Base-by-base conservation (phyloP, 192 early-diverging fungal species). In the Entomortierella beljakovae region DNA sequence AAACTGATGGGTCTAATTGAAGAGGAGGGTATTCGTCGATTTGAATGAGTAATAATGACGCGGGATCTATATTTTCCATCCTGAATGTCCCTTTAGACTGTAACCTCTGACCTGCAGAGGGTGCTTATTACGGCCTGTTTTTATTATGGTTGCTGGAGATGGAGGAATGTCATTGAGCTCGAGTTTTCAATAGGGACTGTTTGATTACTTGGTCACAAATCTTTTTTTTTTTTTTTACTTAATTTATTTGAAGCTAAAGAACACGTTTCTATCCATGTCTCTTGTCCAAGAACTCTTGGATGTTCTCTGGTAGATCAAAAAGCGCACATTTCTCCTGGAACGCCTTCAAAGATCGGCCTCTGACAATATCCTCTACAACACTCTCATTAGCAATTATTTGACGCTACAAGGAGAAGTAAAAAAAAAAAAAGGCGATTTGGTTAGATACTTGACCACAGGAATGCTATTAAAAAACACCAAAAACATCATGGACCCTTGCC, bases 281-380 rank as follows among this genome's bases (percentile, higher is more conserved):
- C 63, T 73, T 76, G 53, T 83, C 80, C 61, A 85, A 69, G 53
- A 84, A 81, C 37, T 82, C 73, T 46, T 79, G 74, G 62, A 88
- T 84, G 61, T 89, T 85, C 49, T 69, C 63, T 23, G 85, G 83
- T 33, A 87, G 65, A 54, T 77, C 86, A 71, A 90, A 89, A 15
- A 90, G 80, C 50, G 85, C 86, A 65, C 93, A 94, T 64, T 90
- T 88, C 34, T 84, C 83, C 57, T 81, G 87, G 67, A 94, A 91
- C 22, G 92, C 89, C 70, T 87, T 86, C 49, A 93, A 57, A 29
- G 87, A 88, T 31, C 92, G 90, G 34, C 83, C 84, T 20, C 89
- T 83, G 3, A 94, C 89, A 80, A 93, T 93, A 25, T 88, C 87
- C 64, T 94, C 93, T 0, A 94, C 92, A 10, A 81, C 81, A 13